Percentiles rank a stretch among this genome's conserved stretches.
phyloP scores from a whole-genome alignment of 2,329 filamentous ascomycete species.

The Curvularia sp. region DNA sequence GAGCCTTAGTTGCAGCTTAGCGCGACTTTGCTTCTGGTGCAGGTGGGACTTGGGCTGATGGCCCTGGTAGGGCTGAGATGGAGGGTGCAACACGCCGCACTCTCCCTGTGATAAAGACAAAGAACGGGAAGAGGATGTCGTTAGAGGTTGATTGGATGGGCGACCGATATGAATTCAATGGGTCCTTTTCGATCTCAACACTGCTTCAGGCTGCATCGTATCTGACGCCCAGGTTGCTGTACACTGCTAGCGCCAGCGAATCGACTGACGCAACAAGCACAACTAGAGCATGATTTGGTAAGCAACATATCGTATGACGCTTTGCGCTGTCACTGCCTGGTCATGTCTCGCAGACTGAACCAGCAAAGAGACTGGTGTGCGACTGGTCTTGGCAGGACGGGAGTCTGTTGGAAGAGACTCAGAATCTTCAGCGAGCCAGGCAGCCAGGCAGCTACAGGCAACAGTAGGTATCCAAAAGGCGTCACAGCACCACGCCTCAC shows the following conservation, averaged over 20 bases:
- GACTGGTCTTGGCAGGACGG: neutral
- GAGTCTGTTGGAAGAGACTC: neutral
- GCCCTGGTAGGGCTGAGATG: constrained; percentile 13
- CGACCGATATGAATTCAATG: neutral
- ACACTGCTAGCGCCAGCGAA: neutral
- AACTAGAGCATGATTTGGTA: neutral
- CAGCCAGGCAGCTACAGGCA: constrained; percentile 46
- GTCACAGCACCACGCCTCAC: constrained; percentile 13
- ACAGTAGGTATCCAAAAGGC: constrained; percentile 32
- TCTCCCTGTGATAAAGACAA: neutral
- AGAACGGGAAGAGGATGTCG: neutral
- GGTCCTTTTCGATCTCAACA: neutral
- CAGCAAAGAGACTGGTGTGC: neutral
- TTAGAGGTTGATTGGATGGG: neutral
- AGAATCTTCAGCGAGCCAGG: constrained; percentile 17
- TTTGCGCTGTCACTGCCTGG: neutral
- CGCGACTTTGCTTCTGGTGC: constrained; percentile 22
- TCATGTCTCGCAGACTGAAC: neutral
- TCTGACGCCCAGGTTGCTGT: neutral
- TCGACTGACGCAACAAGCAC: neutral
- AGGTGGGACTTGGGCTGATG: constrained; percentile 12
- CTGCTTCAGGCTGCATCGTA: neutral
- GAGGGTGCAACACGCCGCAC: neutral
- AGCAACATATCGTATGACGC: neutral
- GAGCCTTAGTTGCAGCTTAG: constrained; percentile 24